A percentile compares a stretch with the other conserved stretches of the same genome.
Evolutionary conservation across 164 flowering plant genomes (phyloP).

Genomic region (Vitis rotundifolia): DNA sequence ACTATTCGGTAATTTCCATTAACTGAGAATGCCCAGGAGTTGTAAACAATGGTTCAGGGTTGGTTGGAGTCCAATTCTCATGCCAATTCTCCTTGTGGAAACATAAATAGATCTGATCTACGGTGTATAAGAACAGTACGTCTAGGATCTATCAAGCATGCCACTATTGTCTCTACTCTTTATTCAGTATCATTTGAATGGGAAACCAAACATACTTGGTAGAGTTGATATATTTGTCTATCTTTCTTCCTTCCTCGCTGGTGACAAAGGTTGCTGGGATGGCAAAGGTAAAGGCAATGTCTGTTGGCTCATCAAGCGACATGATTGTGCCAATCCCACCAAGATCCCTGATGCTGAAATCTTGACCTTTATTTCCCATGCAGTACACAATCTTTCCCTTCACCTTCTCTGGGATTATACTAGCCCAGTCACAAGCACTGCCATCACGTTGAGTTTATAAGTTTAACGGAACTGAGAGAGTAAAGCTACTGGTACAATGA

Average conservation of each 20-base stretch:
- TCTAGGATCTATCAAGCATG: too few relatives aligned
- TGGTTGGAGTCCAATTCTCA: too few relatives aligned
- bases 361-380: slow-evolving; percentile 37
- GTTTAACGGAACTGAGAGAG: not conserved
- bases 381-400: slow-evolving; percentile 66
- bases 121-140: too few relatives aligned
- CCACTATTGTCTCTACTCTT: too few relatives aligned
- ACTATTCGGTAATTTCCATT: too few relatives aligned
- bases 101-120: too few relatives aligned
- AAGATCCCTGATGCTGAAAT: slow-evolving; percentile 23
- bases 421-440: slow-evolving; percentile 57
- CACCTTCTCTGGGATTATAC: slow-evolving; percentile 40
- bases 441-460: not conserved
- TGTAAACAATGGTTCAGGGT: too few relatives aligned
- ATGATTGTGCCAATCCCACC: slow-evolving; percentile 50
- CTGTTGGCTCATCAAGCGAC: slow-evolving; percentile 4
- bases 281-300: slow-evolving; percentile 24
- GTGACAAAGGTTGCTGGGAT: slow-evolving; percentile 35
- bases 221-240: slow-evolving; percentile 54
- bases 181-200: too few relatives aligned
- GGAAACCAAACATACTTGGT: slow-evolving; percentile 39
- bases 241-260: slow-evolving; percentile 14
- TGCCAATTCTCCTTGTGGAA: too few relatives aligned
- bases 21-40: too few relatives aligned
- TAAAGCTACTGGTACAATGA: not conserved